Percentiles rank a stretch among this genome's conserved stretches.
phyloP scores from a whole-genome alignment of 306 rosid genomes.

The Rosa multiflora region DNA sequence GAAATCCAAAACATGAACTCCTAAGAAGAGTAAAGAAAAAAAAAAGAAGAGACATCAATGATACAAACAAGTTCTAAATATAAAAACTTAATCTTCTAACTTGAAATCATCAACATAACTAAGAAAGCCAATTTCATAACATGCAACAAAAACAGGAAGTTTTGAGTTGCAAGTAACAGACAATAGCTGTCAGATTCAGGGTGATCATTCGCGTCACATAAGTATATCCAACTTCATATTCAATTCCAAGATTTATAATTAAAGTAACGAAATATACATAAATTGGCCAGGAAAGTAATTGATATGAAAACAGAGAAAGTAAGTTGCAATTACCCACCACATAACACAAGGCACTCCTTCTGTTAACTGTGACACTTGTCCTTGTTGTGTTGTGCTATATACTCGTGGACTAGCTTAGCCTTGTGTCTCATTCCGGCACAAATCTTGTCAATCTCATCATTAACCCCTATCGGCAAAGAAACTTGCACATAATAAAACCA shows the following conservation, averaged over 20 bases:
- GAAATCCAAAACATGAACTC: background rate
- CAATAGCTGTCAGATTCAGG: background rate
- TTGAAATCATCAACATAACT: background rate
- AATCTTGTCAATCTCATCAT: background rate
- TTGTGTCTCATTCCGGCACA: background rate
- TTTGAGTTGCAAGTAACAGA: background rate
- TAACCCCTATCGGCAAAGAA: background rate
- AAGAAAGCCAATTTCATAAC: too few relatives aligned
- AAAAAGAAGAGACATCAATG: background rate
- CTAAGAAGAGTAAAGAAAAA: background rate
- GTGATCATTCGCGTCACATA: background rate
- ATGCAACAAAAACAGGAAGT: too few relatives aligned
- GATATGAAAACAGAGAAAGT: background rate
- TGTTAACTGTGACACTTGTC: background rate
- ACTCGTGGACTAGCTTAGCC: constrained; percentile 11
- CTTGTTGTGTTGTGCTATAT: background rate
- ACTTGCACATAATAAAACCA: constrained; percentile 6
- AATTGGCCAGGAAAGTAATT: background rate
- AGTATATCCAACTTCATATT: background rate
- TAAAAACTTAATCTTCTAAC: background rate
- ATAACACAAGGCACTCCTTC: background rate
- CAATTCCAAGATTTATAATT: background rate
- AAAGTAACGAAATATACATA: background rate
- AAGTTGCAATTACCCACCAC: background rate
- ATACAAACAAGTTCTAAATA: background rate